phyloP scores from a whole-genome alignment of 345 rosid genomes.

The Anastatica hierochuntica region DNA sequence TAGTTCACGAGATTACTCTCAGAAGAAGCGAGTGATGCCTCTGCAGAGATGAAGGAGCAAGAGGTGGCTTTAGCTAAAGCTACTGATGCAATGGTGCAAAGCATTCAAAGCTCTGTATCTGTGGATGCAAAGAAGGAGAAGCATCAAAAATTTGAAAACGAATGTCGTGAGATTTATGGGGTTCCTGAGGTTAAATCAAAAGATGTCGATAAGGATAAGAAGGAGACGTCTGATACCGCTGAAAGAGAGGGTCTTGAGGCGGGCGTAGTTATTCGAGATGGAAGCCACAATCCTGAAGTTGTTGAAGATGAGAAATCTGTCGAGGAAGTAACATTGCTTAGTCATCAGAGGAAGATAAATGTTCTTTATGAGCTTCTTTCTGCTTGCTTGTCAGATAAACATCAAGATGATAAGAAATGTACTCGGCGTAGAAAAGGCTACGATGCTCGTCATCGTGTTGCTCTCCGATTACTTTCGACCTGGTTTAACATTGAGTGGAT shows the following conservation, averaged over 20 bases:
- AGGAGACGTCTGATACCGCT: neutral
- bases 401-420: conserved; percentile 39
- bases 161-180: conserved; percentile 60
- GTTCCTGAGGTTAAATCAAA: conserved; percentile 36
- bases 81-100: conserved; percentile 47
- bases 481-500: conserved; percentile 86
- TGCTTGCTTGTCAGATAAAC: conserved; percentile 74
- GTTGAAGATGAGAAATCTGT: conserved; percentile 39
- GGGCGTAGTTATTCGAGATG: conserved; percentile 19
- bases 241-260: conserved; percentile 14
- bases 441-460: conserved; percentile 92
- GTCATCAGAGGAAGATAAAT: conserved; percentile 61
- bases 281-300: conserved; percentile 16
- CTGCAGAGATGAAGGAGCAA: conserved; percentile 39
- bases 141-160: conserved; percentile 59
- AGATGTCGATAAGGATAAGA: conserved; percentile 22
- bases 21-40: conserved; percentile 50
- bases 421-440: conserved; percentile 63
- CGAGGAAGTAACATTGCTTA: conserved; percentile 53
- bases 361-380: conserved; percentile 86
- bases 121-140: conserved; percentile 55
- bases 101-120: conserved; percentile 46
- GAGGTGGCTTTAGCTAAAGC: conserved; percentile 70
- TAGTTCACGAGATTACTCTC: conserved; percentile 74
- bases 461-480: conserved; percentile 67